Conservation (phyloP, 75 land plant genomes). For the Sequoia sempervirens region DNA sequence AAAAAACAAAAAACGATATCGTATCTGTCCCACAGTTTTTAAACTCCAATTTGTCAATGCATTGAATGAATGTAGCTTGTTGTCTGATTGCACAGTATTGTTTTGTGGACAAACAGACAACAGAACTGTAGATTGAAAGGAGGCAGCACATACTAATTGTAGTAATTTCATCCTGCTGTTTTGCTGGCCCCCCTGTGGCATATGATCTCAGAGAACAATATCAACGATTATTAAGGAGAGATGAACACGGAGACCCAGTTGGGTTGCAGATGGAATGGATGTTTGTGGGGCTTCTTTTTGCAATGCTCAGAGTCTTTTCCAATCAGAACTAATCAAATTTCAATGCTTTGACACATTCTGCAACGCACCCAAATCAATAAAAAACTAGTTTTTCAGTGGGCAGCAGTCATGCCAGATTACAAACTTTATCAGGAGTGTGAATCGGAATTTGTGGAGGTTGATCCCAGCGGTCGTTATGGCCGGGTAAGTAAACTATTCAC, state of each 20-base stretch:
- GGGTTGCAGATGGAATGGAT: background rate
- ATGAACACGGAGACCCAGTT: background rate
- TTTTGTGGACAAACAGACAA: background rate
- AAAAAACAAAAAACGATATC: too few species aligned
- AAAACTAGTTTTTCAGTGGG: background rate
- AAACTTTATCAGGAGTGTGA: constrained; percentile 7
- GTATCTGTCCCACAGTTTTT: background rate
- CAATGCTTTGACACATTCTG: background rate
- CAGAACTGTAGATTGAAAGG: background rate
- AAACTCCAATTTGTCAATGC: background rate
- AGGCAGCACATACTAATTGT: background rate
- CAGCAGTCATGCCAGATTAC: background rate
- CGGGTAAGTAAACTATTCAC: constrained; percentile 35
- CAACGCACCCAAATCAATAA: background rate
- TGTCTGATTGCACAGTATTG: background rate
- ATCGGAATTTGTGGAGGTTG: constrained; percentile 71
- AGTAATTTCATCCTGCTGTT: background rate
- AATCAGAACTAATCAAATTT: background rate
- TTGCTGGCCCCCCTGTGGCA: background rate
- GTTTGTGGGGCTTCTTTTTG: background rate
- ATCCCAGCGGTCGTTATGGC: constrained; percentile 90
- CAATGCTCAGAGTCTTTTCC: background rate
- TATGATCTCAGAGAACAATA: background rate
- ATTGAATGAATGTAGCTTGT: background rate
- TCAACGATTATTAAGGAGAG: background rate